Base-by-base conservation (phyloP, 495 filamentous ascomycete genomes). In the Aspergillus sclerotioniger region DNA sequence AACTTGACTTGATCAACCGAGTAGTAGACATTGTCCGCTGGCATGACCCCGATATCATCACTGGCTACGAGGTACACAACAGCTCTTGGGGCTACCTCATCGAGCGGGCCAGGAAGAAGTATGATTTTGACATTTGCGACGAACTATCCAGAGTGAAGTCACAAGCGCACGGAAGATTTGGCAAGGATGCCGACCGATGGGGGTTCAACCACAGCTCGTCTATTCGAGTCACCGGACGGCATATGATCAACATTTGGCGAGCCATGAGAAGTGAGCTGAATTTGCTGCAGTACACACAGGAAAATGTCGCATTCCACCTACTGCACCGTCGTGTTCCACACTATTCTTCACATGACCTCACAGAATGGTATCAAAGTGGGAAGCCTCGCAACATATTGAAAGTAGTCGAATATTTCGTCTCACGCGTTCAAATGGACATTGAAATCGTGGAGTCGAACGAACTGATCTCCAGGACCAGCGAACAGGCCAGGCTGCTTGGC, bases 221-320 rank as follows among this genome's bases (percentile, higher is more conserved):
- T 2, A 89, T 98, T 62, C 83, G 82, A 31, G 80, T 98, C 13
- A 97, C 92, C 0, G 94, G 94, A 4, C 84, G 94, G 59, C 94
- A 98, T 66, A 89, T 94, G 77, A 91, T 98, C 72, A 98, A 98
- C 61, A 89, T 98, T 50, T 98, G 95, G 94, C 84, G 94, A 53
- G 92, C 93, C 0, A 97, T 98, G 92, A 84, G 88, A 51, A 83
- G 88, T 56, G 94, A 98, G 73, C 70, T 98, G 31, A 95, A 89
- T 60, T 73, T 98, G 45, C 76, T 96, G 46, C 91, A 96, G 64
- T 98, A 98, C 66, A 94, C 89, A 0, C 91, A 96, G 87, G 94
- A 98, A 71, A 98, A 97, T 66, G 90, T 98, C 32, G 92, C 85
- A 0, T 97, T 94, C 72, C 95, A 98, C 75, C 73, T 97, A 8